A percentile compares a stretch with the other conserved stretches of the same genome.
These are phyloP conservation scores for Microbotryum silenes-acaulis DNA, from an alignment of 1,284 basidiomycete genomes.

Conservation along the genomic window DNA sequence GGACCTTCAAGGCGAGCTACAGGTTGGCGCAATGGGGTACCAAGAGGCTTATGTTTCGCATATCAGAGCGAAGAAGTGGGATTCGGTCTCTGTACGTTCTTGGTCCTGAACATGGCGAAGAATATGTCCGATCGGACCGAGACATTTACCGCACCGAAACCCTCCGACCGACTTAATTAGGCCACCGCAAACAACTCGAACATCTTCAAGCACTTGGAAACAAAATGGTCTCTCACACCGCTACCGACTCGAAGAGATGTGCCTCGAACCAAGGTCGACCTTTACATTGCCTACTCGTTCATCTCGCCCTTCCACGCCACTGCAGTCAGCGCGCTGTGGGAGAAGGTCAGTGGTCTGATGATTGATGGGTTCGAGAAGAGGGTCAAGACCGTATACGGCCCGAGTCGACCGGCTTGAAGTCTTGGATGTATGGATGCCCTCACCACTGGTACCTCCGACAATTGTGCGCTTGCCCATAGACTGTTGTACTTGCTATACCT, in stretches of 20 bases:
- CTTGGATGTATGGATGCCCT: too few relatives aligned
- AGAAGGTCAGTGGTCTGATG: conserved; percentile 79
- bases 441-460: too few relatives aligned
- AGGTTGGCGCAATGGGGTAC: conserved; percentile 79
- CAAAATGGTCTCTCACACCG: conserved; percentile 51
- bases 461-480: too few relatives aligned
- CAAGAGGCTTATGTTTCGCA: conserved; percentile 79
- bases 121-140: too few relatives aligned
- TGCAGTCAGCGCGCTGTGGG: conserved; percentile 73
- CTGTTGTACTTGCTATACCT: too few relatives aligned
- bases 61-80: conserved; percentile 67
- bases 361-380: conserved; percentile 73
- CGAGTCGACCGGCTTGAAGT: too few relatives aligned
- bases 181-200: conserved; percentile 72
- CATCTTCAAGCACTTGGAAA: conserved; percentile 75
- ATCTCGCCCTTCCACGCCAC: conserved; percentile 76
- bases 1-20: conserved; percentile 72
- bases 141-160: too few relatives aligned
- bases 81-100: conserved; percentile 64
- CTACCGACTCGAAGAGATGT: conserved; percentile 2
- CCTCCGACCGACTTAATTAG: conserved; percentile 43
- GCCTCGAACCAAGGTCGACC: conserved; percentile 33
- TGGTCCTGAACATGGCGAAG: too few relatives aligned
- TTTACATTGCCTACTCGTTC: conserved; percentile 67
- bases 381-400: conserved; percentile 15